These are phyloP conservation scores for Penicillium glabrum DNA, from an alignment of 2,329 filamentous ascomycete species.

Conservation along the genomic window DNA sequence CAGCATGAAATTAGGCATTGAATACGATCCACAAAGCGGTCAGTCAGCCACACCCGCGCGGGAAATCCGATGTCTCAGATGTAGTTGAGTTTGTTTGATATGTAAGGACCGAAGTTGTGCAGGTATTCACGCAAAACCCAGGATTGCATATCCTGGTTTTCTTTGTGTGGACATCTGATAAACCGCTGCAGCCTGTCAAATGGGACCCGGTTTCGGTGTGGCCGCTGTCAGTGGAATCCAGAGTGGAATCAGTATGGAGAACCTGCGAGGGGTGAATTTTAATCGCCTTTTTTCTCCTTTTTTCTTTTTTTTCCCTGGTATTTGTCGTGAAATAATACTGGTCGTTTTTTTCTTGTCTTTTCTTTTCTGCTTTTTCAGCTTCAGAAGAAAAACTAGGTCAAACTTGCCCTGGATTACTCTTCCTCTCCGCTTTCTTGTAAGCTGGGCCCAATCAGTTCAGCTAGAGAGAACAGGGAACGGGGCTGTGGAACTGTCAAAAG, in stretches of 20 bases:
- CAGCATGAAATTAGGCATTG: conserved; percentile 10
- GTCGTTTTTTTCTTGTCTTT: not conserved
- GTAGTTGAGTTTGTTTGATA: conserved; percentile 6
- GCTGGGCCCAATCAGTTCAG: not conserved
- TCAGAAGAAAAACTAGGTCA: not conserved
- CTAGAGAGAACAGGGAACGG: not conserved
- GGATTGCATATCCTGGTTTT: conserved; percentile 22
- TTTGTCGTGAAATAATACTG: not conserved
- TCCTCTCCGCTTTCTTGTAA: not conserved
- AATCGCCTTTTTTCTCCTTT: not conserved
- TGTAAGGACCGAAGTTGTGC: not conserved
- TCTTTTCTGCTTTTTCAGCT: not conserved
- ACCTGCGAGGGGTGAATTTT: not conserved
- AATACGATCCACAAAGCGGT: conserved; percentile 17
- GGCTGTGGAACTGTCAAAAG: not conserved
- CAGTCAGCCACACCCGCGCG: conserved; percentile 17
- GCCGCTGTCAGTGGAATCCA: not conserved
- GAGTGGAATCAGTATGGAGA: not conserved
- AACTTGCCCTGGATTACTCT: not conserved
- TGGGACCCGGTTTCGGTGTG: not conserved
- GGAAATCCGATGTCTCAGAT: conserved; percentile 12
- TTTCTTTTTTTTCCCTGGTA: not conserved
- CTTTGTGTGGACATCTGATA: conserved; percentile 18
- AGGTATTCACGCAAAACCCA: not conserved
- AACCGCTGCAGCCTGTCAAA: conserved; percentile 7